Conservation (phyloP, 2,329 filamentous ascomycete genomes). For the Microdochium nivale region DNA sequence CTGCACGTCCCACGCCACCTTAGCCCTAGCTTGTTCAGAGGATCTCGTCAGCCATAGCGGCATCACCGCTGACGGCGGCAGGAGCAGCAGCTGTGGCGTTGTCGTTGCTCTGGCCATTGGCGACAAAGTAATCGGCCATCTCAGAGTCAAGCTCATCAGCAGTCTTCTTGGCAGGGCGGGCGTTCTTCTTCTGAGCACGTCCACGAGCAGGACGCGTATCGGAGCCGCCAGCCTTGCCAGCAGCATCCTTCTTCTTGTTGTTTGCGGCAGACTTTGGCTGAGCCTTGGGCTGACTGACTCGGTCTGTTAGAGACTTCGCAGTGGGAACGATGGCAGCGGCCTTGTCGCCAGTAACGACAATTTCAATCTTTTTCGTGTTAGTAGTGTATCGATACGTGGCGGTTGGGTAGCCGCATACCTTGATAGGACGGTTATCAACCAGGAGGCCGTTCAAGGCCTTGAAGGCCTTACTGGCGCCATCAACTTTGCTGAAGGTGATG, state of each 20-base stretch:
- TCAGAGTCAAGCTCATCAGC: slow-evolving; percentile 93
- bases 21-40: slow-evolving; percentile 26
- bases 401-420: slow-evolving; percentile 43
- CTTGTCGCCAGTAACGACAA: slow-evolving; percentile 72
- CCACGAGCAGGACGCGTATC: slow-evolving; percentile 22
- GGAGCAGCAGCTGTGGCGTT: slow-evolving; percentile 36
- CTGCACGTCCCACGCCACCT: too few relatives aligned
- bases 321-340: slow-evolving; percentile 59
- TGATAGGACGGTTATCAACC: slow-evolving; percentile 85
- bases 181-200: slow-evolving; percentile 37
- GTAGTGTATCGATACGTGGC: background rate
- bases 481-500: slow-evolving; percentile 73
- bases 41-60: slow-evolving; percentile 60
- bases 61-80: slow-evolving; percentile 41
- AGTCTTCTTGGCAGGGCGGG: slow-evolving; percentile 74
- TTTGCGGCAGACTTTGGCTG: slow-evolving; percentile 77
- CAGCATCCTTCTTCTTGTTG: slow-evolving; percentile 54
- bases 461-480: slow-evolving; percentile 78
- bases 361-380: slow-evolving; percentile 61
- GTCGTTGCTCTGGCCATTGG: slow-evolving; percentile 31
- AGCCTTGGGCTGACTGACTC: slow-evolving; percentile 64
- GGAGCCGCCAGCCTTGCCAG: slow-evolving; percentile 31
- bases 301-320: slow-evolving; percentile 69
- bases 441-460: slow-evolving; percentile 78
- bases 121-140: slow-evolving; percentile 90